Base-by-base conservation (phyloP, 202 grass and related monocot genomes). In the Schoenoplectus tabernaemontani region DNA sequence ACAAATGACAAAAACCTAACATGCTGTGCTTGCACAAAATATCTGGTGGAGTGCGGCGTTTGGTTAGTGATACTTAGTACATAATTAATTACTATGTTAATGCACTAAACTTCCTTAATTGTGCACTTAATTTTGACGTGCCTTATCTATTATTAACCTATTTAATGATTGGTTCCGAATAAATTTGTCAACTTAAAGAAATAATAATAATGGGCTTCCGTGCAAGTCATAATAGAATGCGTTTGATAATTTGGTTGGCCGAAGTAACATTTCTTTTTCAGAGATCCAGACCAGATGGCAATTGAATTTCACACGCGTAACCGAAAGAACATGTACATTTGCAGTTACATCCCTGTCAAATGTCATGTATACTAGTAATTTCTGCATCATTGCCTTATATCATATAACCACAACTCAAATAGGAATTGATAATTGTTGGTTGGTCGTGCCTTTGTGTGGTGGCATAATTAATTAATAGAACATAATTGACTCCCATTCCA, bases 191-290 rank as follows among this genome's bases (percentile, higher is more conserved):
- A 69, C 7, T 2, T 7, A n/a, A n/a, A n/a, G n/a, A n/a, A n/a
- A n/a, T n/a, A n/a, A n/a, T 13, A 44, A 11, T 1, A 42, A 44
- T 20, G 44, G 44, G 5, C 15, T 73, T 73, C 43, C 69, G 42
- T 75, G 70, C 70, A 75, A 75, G 70, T 54, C 17, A 44, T 5
- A 4, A 10, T 33, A 54, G 54, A 75, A 56, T 53, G 68, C 54
- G 13, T 36, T 34, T 34, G 7, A 69, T 53, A 47, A 54, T 75
- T 75, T 34, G 28, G 46, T 74, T 74, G 70, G 54, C 70, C 70
- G 54, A 75, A 74, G 46, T 33, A 54, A 20, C 28, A 75, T 53
- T 20, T 75, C 47, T 26, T 75, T 53, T 75, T 75, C 46, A 53
- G 10, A 33, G 13, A 53, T 33, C 2, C 4, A 71, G 11, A 50